Evolutionary conservation across 2,329 filamentous ascomycete species (phyloP), one percentile per base, ranked within the genome.

Genomic region (Penicillium sp.): DNA sequence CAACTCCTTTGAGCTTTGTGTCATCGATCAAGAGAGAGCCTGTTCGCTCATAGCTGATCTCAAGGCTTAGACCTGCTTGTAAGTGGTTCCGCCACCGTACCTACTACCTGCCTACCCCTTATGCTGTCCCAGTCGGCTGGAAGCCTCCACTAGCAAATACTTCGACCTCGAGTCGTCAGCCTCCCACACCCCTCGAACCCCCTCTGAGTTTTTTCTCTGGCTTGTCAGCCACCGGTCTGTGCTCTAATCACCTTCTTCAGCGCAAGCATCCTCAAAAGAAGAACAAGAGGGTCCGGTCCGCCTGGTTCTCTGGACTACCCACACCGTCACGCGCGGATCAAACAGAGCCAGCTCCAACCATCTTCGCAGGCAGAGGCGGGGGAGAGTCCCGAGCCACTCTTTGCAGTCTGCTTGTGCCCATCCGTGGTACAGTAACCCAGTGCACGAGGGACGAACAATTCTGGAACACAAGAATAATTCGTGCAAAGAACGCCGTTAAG

Each of bases 351-450:
- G 44, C 55, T 54, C 56, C 50, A 58, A 53, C 55, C 52, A 46
- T 49, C 46, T 30, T 23, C 29, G 13, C 9, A 41, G 9, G 30
- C 53, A 63, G 60, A 65, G 65, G 66, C 62, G 63, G 65, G 65
- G 65, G 60, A 61, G 45, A 58, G 48, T 47, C 46, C 63, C 51
- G 57, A 52, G 31, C 62, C 62, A 63, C 60, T 58, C 44, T 60
- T 49, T 51, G 59, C 52, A 55, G 58, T 64, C 63, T 63, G 35
- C 35, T 41, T 41, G 35, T 41, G 35, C 35, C 62, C 60, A 60
- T 56, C 65, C 64, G 64, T 67, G 63, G 65, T 41, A 41, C 35
- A 41, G 13, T 66, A 58, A 57, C 51, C 59, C 50, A 54, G 56
- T 45, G 31, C 60, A 51, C 60, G 56, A 63, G 56, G 57, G 51